Percentiles rank a stretch among this genome's conserved stretches.
Evolutionary conservation across 2,329 filamentous ascomycete species (phyloP).

Genomic region (Hypoxylon sp.): DNA sequence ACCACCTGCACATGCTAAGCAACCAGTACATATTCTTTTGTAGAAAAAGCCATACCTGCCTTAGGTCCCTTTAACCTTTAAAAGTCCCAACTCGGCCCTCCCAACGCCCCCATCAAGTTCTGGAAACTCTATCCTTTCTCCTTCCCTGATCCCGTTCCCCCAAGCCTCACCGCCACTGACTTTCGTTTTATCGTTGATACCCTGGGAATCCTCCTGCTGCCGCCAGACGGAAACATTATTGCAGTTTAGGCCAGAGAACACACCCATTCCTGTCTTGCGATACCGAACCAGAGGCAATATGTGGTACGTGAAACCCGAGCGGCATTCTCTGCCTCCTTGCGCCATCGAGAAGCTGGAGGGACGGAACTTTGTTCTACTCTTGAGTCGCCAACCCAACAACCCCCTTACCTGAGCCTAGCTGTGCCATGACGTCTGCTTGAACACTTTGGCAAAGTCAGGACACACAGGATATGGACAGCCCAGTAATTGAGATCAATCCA

Average conservation of each 20-base stretch:
- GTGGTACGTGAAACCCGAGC: constrained; percentile 53
- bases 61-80: constrained; percentile 28
- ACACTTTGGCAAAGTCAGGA: constrained; percentile 9
- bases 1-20: not conserved
- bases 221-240: constrained; percentile 23
- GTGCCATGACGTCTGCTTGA: constrained; percentile 7
- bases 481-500: constrained; percentile 24
- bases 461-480: not conserved
- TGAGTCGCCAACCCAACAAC: constrained; percentile 12
- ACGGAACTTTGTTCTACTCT: constrained; percentile 13
- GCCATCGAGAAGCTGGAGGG: constrained; percentile 13
- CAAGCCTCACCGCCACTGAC: constrained; percentile 42
- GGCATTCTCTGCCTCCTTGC: constrained; percentile 19
- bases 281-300: constrained; percentile 48
- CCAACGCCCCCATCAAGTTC: constrained; percentile 40
- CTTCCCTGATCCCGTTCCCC: constrained; percentile 28
- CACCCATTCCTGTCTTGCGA: constrained; percentile 33
- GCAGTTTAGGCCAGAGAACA: constrained; percentile 33
- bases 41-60: constrained; percentile 37
- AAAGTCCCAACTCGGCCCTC: constrained; percentile 41
- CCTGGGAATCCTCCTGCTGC: constrained; percentile 19
- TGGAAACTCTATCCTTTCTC: constrained; percentile 44
- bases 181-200: constrained; percentile 46
- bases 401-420: constrained; percentile 13
- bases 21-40: constrained; percentile 28